A percentile compares a stretch with the other conserved stretches of the same genome.
Evolutionary conservation across 1,284 basidiomycete genomes (phyloP).

Genomic region (Apiotrichum gracile): DNA sequence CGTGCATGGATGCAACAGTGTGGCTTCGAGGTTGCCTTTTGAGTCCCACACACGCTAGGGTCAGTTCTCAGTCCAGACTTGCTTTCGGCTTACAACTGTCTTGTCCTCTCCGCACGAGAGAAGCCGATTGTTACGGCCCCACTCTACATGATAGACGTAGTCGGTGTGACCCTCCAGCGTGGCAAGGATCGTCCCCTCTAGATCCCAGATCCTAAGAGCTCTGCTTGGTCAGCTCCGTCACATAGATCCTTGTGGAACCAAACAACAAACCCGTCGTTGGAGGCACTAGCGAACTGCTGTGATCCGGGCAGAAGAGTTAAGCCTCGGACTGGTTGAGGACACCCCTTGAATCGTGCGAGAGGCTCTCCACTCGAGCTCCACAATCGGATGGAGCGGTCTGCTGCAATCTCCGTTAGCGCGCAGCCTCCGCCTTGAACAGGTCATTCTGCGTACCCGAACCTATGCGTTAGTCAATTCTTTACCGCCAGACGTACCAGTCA

Average conservation of each 20-base stretch:
- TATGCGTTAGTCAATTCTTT: too few relatives aligned
- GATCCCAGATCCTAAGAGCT: constrained; percentile 22
- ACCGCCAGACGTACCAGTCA: too few relatives aligned
- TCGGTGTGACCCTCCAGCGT: constrained; percentile 25
- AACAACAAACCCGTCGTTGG: background rate
- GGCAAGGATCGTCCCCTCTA: constrained; percentile 14
- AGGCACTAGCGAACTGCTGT: constrained; percentile 14
- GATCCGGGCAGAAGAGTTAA: constrained; percentile 19
- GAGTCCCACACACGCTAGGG: constrained; percentile 20
- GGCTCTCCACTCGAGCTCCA: constrained; percentile 24
- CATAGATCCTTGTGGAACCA: background rate
- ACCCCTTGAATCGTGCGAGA: constrained; percentile 23
- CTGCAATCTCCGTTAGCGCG: constrained; percentile 2
- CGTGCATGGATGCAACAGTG: constrained; percentile 30
- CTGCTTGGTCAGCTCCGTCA: constrained; percentile 6
- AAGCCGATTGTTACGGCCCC: background rate
- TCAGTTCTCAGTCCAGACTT: background rate
- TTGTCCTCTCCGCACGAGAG: constrained; percentile 38
- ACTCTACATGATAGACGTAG: constrained; percentile 27
- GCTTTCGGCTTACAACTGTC: constrained; percentile 21
- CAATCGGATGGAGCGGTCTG: constrained; percentile 27
- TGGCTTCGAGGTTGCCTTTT: background rate
- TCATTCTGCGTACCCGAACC: too few relatives aligned
- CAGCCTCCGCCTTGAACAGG: background rate
- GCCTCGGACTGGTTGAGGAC: constrained; percentile 30